These are phyloP conservation scores for Silene latifolia DNA, from an alignment of 148 eudicot species.

Conservation along the genomic window DNA sequence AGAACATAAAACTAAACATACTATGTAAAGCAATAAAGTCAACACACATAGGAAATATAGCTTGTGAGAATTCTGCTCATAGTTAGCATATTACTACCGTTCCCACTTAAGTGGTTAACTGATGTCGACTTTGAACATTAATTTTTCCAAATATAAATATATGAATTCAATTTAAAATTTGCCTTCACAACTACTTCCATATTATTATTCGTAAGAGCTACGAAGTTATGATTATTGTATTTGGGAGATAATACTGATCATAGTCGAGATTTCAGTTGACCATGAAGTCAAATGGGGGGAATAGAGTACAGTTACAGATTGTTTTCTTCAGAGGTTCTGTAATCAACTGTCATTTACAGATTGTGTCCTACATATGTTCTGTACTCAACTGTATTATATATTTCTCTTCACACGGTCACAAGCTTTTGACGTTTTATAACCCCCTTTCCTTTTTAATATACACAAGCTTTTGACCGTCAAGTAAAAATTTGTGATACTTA, in stretches of 20 bases:
- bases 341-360: background rate
- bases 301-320: conserved; percentile 4
- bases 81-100: conserved; percentile 2
- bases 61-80: background rate
- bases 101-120: background rate
- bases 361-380: background rate
- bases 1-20: conserved; percentile 21
- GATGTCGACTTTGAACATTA: background rate
- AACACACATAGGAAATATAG: conserved; percentile 1
- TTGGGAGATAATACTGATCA: background rate
- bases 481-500: background rate
- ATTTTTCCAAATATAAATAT: background rate
- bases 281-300: too few species aligned
- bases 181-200: background rate
- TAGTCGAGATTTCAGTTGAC: background rate
- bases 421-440: too few species aligned
- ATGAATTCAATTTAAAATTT: too few species aligned
- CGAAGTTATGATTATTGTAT: too few species aligned
- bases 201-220: background rate
- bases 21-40: conserved; percentile 22
- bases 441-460: too few species aligned
- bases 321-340: conserved; percentile 4
- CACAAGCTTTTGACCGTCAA: too few species aligned
- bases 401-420: too few species aligned
- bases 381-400: background rate